Conservation (phyloP, 768 basidiomycete genomes). For the Collybiopsis luxurians region DNA sequence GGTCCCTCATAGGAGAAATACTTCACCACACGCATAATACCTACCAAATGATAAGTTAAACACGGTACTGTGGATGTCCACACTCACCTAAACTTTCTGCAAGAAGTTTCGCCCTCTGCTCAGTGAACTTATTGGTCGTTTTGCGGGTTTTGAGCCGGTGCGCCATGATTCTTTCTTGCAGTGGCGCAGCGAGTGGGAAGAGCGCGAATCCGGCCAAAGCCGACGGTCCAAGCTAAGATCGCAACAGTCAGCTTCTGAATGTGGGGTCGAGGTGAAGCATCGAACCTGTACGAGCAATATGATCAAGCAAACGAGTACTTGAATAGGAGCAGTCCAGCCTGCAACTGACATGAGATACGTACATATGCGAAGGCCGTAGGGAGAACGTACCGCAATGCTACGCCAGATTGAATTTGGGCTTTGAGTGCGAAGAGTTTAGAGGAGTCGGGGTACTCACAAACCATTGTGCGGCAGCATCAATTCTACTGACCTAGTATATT, state of each 20-base stretch:
- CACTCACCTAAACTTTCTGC: constrained; percentile 56
- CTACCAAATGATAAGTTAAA: constrained; percentile 20
- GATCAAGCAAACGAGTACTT: constrained; percentile 56
- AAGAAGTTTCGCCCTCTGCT: constrained; percentile 59
- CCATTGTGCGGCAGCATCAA: constrained; percentile 68
- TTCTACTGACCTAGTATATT: constrained; percentile 44
- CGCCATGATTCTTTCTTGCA: constrained; percentile 65
- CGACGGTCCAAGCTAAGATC: constrained; percentile 58
- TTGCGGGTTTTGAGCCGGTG: constrained; percentile 52
- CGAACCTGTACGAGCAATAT: constrained; percentile 55
- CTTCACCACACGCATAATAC: constrained; percentile 72
- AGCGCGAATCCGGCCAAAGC: constrained; percentile 69
- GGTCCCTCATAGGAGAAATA: constrained; percentile 74
- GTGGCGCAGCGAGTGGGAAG: constrained; percentile 58
- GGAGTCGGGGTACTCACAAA: constrained; percentile 45
- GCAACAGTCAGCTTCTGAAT: background rate
- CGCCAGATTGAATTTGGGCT: background rate
- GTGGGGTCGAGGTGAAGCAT: constrained; percentile 4
- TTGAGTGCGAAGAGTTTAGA: background rate
- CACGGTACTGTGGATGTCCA: background rate
- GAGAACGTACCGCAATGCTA: constrained; percentile 2
- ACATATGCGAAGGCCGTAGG: no score
- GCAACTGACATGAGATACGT: constrained; percentile 3
- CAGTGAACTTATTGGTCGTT: constrained; percentile 59
- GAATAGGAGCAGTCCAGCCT: constrained; percentile 72